Conservation (phyloP, 2,329 filamentous ascomycete genomes). For the Passalora sequoiae region DNA sequence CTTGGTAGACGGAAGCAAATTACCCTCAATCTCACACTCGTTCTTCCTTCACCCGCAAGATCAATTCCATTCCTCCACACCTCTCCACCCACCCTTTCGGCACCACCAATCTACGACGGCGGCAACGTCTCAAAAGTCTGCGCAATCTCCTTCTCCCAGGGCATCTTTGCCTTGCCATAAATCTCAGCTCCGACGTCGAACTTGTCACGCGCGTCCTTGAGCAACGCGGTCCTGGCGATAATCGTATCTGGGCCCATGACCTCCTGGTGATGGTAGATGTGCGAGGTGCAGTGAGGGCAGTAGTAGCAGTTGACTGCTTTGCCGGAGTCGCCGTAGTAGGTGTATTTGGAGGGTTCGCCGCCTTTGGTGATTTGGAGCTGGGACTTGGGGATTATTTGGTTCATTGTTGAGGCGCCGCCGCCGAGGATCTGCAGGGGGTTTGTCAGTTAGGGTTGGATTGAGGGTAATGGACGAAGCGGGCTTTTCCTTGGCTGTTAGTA, state of each 20-base stretch:
- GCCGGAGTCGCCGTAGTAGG: slow-evolving; percentile 51
- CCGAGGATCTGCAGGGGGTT: slow-evolving; percentile 35
- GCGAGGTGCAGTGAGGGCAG: slow-evolving; percentile 53
- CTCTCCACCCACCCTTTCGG: not conserved
- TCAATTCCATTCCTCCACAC: slow-evolving; percentile 1
- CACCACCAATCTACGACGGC: slow-evolving; percentile 32
- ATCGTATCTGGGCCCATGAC: slow-evolving; percentile 49
- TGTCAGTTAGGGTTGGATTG: too few relatives aligned
- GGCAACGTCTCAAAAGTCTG: slow-evolving; percentile 44
- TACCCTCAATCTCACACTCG: too few relatives aligned
- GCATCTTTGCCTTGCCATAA: slow-evolving; percentile 49
- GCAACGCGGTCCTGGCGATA: slow-evolving; percentile 48
- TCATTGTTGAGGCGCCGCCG: slow-evolving; percentile 50
- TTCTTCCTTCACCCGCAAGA: too few relatives aligned
- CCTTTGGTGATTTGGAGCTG: slow-evolving; percentile 51
- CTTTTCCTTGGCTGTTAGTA: not conserved
- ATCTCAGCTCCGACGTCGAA: slow-evolving; percentile 52
- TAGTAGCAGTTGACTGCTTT: slow-evolving; percentile 55
- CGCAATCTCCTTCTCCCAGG: slow-evolving; percentile 51
- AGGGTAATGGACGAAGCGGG: not conserved
- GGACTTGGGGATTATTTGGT: slow-evolving; percentile 49
- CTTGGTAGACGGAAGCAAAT: too few relatives aligned
- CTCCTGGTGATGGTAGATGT: slow-evolving; percentile 53
- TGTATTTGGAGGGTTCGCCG: slow-evolving; percentile 46
- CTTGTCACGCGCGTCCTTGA: slow-evolving; percentile 42